A percentile compares a stretch with the other conserved stretches of the same genome.
These are phyloP conservation scores for Bruguiera parviflora DNA, from an alignment of 345 rosid species.

Conservation along the genomic window DNA sequence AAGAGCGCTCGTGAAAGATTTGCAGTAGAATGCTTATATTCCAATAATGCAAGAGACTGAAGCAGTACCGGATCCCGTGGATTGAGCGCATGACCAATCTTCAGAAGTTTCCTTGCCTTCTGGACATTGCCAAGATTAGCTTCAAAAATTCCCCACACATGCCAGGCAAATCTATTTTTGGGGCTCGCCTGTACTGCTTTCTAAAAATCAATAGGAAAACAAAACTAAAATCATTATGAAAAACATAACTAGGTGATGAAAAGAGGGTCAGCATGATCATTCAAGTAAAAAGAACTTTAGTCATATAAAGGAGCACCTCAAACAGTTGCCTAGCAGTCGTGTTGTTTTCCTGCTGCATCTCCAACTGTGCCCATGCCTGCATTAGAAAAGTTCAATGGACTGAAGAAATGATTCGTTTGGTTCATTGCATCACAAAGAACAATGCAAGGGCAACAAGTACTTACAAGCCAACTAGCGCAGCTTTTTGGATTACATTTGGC, in stretches of 20 bases:
- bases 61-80: slow-evolving; percentile 94
- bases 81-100: slow-evolving; percentile 88
- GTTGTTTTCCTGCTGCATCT: slow-evolving; percentile 76
- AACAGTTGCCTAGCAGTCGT: slow-evolving; percentile 70
- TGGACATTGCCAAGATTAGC: slow-evolving; percentile 63
- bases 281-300: not conserved
- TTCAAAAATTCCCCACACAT: slow-evolving; percentile 93
- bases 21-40: slow-evolving; percentile 75
- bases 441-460: slow-evolving; percentile 27
- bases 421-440: not conserved
- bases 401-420: not conserved
- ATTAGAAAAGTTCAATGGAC: slow-evolving; percentile 16
- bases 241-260: not conserved
- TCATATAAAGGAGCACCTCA: slow-evolving; percentile 52
- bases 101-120: slow-evolving; percentile 75
- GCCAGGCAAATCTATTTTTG: slow-evolving; percentile 95
- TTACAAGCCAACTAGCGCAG: slow-evolving; percentile 99
- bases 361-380: slow-evolving; percentile 97
- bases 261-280: not conserved
- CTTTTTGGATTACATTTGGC: slow-evolving; percentile 84
- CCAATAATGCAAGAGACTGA: slow-evolving; percentile 88
- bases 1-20: slow-evolving; percentile 70
- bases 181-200: slow-evolving; percentile 96
- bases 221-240: slow-evolving; percentile 6
- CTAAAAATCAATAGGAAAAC: slow-evolving; percentile 30